phyloP scores from a whole-genome alignment of 139 green algal genomes.

The Ulvella scutata region DNA sequence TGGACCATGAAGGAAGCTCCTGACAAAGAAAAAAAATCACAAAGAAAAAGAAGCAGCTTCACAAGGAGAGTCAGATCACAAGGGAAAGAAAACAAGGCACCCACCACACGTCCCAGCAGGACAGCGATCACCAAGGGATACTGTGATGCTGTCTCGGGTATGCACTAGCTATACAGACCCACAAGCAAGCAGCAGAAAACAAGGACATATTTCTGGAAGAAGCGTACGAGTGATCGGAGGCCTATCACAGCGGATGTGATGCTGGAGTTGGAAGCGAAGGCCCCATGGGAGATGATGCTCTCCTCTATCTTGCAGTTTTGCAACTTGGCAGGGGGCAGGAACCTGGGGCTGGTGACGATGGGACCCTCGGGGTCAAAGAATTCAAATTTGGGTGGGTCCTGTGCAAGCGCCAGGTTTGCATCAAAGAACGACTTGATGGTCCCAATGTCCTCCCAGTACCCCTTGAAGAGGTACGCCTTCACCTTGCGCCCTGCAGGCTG shows the following conservation, averaged over 20 bases:
- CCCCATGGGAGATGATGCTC: conserved; percentile 68
- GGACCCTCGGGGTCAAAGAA: conserved; percentile 93
- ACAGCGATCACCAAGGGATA: no score
- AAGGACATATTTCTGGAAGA: neutral
- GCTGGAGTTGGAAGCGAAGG: conserved; percentile 54
- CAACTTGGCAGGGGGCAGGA: conserved; percentile 91
- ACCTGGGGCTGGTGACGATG: conserved; percentile 97
- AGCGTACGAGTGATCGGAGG: conserved; percentile 52
- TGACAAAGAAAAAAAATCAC: no score
- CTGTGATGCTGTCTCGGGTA: no score
- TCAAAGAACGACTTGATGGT: conserved; percentile 99
- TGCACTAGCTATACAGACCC: no score
- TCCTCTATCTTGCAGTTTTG: conserved; percentile 55
- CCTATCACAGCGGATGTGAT: conserved; percentile 88
- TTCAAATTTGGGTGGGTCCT: conserved; percentile 46
- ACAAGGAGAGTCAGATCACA: no score
- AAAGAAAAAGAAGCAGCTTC: no score
- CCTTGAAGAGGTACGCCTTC: conserved; percentile 94
- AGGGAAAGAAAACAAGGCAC: no score
- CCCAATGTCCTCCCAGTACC: conserved; percentile 99
- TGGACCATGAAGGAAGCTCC: no score
- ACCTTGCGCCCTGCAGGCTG: neutral
- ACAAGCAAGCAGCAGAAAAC: no score
- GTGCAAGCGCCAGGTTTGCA: conserved; percentile 89
- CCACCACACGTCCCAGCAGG: no score